Evolutionary conservation across 2,329 filamentous ascomycete species (phyloP).

Genomic region (Aspergillus sergii): DNA sequence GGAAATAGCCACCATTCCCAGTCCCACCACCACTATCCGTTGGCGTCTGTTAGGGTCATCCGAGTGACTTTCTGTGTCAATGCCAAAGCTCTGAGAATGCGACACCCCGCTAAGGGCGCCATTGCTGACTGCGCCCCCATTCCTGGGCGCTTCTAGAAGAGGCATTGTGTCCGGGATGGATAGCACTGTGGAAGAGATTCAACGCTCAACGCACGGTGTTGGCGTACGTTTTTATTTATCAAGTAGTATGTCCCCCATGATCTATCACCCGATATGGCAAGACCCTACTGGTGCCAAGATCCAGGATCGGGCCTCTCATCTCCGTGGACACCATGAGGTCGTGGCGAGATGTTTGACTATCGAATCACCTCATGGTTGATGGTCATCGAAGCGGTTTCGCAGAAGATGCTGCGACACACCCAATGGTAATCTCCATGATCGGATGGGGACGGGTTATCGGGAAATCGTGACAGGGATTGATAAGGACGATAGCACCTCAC

Average conservation of each 20-base stretch:
- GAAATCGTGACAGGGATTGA: background rate
- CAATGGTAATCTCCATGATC: background rate
- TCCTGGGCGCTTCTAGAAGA: conserved; percentile 31
- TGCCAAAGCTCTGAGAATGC: conserved; percentile 8
- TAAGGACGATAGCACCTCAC: background rate
- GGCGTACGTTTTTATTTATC: background rate
- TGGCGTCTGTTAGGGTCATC: conserved; percentile 46
- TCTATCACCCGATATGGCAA: background rate
- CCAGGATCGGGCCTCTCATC: background rate
- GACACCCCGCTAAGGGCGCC: conserved; percentile 18
- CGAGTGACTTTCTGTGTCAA: conserved; percentile 4
- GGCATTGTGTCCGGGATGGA: conserved; percentile 27
- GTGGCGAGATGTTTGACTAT: background rate
- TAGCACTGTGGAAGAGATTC: background rate
- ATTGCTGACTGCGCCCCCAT: conserved; percentile 26
- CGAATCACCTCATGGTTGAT: background rate
- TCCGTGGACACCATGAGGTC: background rate
- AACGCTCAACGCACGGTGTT: background rate
- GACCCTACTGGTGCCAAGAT: background rate
- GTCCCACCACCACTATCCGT: conserved; percentile 77
- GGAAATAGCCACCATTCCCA: conserved; percentile 89
- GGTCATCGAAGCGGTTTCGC: background rate
- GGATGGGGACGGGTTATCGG: background rate
- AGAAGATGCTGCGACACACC: background rate
- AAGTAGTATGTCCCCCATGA: background rate